Evolutionary conservation across 768 basidiomycete genomes (phyloP), one percentile per base, ranked within the genome.

Genomic region (Pholiota microspora): DNA sequence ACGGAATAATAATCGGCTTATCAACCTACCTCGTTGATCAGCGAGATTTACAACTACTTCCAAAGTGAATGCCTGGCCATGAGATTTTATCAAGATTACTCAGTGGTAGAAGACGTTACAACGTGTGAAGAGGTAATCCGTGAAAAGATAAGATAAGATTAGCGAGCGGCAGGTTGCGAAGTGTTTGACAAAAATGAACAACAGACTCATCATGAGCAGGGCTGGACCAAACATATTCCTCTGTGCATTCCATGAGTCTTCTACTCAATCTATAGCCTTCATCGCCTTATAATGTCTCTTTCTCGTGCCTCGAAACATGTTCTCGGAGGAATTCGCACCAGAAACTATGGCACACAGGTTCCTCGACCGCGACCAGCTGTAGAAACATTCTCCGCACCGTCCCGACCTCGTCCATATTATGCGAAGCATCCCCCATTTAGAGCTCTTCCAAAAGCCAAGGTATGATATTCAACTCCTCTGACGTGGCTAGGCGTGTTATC

Each of bases 391-490:
- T 64, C 67, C 13, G 68, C 65, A 10, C 67, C 73, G 3, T 73
- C 74, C 25, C 65, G 60, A 53, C 74, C 71, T n/a, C 64, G 69
- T 15, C 71, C 72, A n/a, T 75, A 74, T 51, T 69, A 71, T 47
- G 68, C 66, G 13, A 73, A 66, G 46, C 65, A 69, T 31, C 70
- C 70, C 16, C 64, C 64, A 8, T 62, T 59, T 31, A 65, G 73
- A 55, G 73, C 75, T 18, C 64, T 77, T 23, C 76, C 76, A 12
- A 67, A 58, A 38, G 61, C 65, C 25, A 70, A 73, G 67, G 75
- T 74, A 49, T 21, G 45, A 31, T 46, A 21, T 18, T 9, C 9
- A 10, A n/a, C 54, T 28, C 34, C 4, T 40, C 31, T 15, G 8
- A 49, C 36, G 29, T 10, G 32, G 32, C 38, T 10, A 16, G 25